These are phyloP conservation scores for Escovopsis sp. DNA, from an alignment of 2,329 filamentous ascomycete genomes.

Conservation along the genomic window DNA sequence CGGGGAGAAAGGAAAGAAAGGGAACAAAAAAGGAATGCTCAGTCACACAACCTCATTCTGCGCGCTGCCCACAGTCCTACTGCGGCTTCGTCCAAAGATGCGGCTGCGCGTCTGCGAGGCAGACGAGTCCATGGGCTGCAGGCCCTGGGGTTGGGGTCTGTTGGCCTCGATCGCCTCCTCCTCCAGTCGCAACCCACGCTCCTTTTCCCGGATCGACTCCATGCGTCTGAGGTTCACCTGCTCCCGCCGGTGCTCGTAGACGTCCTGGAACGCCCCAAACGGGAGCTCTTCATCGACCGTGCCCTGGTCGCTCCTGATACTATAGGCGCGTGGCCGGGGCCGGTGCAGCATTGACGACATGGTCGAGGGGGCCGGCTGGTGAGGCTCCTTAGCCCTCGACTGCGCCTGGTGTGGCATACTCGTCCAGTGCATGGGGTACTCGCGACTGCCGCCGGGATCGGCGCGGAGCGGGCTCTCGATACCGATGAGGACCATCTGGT, in stretches of 20 bases:
- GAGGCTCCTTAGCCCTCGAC: too few relatives aligned
- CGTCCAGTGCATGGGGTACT: conserved; percentile 47
- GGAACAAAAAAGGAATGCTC: not conserved
- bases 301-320: conserved; percentile 5
- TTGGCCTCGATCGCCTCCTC: conserved; percentile 6
- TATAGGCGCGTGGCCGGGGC: conserved; percentile 6
- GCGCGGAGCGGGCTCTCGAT: conserved; percentile 59
- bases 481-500: conserved; percentile 66
- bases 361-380: too few relatives aligned
- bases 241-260: conserved; percentile 29
- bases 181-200: conserved; percentile 15
- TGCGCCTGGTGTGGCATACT: conserved; percentile 11
- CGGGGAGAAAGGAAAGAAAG: too few relatives aligned
- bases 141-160: too few relatives aligned
- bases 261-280: conserved; percentile 29
- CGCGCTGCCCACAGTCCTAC: conserved; percentile 12
- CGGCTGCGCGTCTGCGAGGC: conserved; percentile 14
- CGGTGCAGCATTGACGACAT: conserved; percentile 5
- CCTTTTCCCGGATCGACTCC: conserved; percentile 24
- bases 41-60: conserved; percentile 14
- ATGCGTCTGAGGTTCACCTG: conserved; percentile 20
- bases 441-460: conserved; percentile 53
- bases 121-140: conserved; percentile 4
- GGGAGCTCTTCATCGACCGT: conserved; percentile 15
- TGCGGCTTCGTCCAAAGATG: conserved; percentile 16